A percentile compares a stretch with the other conserved stretches of the same genome.
phyloP scores from a whole-genome alignment of 495 filamentous ascomycete genomes.

The Glarea lozoyensis region DNA sequence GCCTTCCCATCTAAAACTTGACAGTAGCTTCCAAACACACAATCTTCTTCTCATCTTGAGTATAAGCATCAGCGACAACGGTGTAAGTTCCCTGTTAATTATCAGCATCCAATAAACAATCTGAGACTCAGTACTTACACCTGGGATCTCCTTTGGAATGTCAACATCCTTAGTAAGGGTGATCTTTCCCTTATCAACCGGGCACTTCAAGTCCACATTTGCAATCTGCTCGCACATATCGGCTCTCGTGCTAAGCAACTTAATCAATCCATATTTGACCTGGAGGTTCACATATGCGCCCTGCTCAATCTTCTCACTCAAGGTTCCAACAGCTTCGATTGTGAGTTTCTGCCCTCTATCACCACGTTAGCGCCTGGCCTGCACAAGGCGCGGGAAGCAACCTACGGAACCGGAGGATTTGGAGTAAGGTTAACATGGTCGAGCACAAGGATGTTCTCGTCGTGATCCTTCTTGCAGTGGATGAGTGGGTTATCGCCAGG shows the following conservation, averaged over 20 bases:
- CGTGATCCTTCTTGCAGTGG: slow-evolving; percentile 57
- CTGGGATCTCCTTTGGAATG: slow-evolving; percentile 79
- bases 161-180: slow-evolving; percentile 71
- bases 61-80: slow-evolving; percentile 78
- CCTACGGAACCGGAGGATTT: slow-evolving; percentile 84
- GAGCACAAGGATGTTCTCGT: slow-evolving; percentile 55
- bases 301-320: slow-evolving; percentile 58
- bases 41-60: slow-evolving; percentile 55
- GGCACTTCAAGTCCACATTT: slow-evolving; percentile 85
- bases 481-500: slow-evolving; percentile 69
- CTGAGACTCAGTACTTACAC: slow-evolving; percentile 47
- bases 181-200: slow-evolving; percentile 67
- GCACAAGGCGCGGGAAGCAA: slow-evolving; percentile 14
- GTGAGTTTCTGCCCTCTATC: slow-evolving; percentile 67
- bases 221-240: slow-evolving; percentile 82
- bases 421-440: slow-evolving; percentile 70
- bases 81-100: slow-evolving; percentile 73
- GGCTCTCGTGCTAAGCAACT: slow-evolving; percentile 65
- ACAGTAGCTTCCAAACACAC: slow-evolving; percentile 74
- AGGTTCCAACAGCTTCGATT: slow-evolving; percentile 66
- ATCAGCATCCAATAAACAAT: not conserved
- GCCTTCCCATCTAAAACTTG: slow-evolving; percentile 22
- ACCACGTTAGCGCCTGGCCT: not conserved
- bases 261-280: slow-evolving; percentile 93
- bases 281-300: slow-evolving; percentile 71